Percentiles rank a stretch among this genome's conserved stretches.
Evolutionary conservation across 164 flowering plant species (phyloP).

Genomic region (Kingdonia uniflora): DNA sequence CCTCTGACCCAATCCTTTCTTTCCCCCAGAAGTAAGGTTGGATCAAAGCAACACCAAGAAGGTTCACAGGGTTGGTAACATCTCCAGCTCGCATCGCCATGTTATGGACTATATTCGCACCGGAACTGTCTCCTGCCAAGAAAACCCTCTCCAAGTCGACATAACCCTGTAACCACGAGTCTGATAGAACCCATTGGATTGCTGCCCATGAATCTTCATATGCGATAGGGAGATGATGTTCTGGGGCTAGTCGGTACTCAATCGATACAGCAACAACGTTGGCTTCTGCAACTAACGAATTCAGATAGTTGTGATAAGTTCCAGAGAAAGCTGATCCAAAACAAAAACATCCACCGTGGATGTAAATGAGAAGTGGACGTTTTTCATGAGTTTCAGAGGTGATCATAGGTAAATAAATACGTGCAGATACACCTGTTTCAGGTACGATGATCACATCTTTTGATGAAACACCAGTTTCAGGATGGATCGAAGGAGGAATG

Average conservation of each 20-base stretch:
- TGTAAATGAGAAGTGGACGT: slow-evolving; percentile 25
- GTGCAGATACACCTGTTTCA: slow-evolving; percentile 17
- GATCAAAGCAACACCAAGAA: slow-evolving; percentile 16
- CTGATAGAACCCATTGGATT: slow-evolving; percentile 23
- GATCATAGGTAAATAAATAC: slow-evolving; percentile 25
- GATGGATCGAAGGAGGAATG: slow-evolving; percentile 13
- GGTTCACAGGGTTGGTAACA: background rate
- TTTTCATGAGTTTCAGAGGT: slow-evolving; percentile 3
- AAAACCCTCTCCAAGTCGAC: slow-evolving; percentile 22
- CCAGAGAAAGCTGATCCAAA: slow-evolving; percentile 22
- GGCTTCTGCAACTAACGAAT: slow-evolving; percentile 12
- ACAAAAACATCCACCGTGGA: slow-evolving; percentile 32
- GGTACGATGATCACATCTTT: slow-evolving; percentile 21
- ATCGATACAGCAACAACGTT: slow-evolving; percentile 23
- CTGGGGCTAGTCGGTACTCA: slow-evolving; percentile 27
- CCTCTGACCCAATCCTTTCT: no score
- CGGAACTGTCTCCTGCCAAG: slow-evolving; percentile 32
- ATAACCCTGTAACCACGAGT: slow-evolving; percentile 22
- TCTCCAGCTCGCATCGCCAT: slow-evolving; percentile 19
- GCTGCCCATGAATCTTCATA: slow-evolving; percentile 36
- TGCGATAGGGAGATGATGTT: slow-evolving; percentile 27
- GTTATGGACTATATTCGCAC: slow-evolving; percentile 28
- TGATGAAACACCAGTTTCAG: slow-evolving; percentile 18
- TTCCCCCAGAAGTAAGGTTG: slow-evolving; percentile 27
- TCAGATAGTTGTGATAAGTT: slow-evolving; percentile 12